Evolutionary conservation across 108 stramenopile genomes (phyloP), one percentile per base, ranked within the genome.

Genomic region (Chaetoceros muelleri): DNA sequence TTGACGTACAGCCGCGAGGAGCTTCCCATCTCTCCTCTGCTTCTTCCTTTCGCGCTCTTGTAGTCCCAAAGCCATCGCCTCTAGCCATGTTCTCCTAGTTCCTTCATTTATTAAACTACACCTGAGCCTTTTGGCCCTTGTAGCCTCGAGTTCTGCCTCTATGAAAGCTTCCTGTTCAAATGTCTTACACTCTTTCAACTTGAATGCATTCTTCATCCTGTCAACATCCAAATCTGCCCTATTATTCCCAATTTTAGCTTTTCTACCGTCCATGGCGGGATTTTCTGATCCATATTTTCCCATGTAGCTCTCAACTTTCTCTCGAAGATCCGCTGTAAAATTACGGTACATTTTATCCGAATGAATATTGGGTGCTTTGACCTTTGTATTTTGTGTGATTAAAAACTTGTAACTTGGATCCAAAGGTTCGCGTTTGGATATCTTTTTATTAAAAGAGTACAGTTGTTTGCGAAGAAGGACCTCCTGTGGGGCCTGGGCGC

Each of bases 381-480:
- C 57, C 1, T 56, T 58, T 8, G 65, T 59, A 53, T 65, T 66
- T 49, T 66, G 34, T 19, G 68, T 55, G 7, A 91, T 44, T 25
- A 91, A 60, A 25, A 53, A 62, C 49, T 87, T 78, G 69, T 91
- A 91, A 46, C 74, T 78, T n/a, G 83, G 74, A 29, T 91, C 79
- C 23, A 90, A 48, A 25, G 85, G 89, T 61, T 87, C 83, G 18
- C 80, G 67, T 8, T 71, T 53, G 22, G 71, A 59, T 23, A 81
- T 23, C 0, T 30, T 56, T 55, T 74, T 69, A 48, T 68, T 40
- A 18, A 62, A 59, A 19, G 52, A 30, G 3, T 66, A 72, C 10
- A 81, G 56, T 44, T 71, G 44, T 29, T 46, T 26, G 18, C 72
- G 73, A 5, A 40, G 34, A 10, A 40, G 5, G 13, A 10, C 34